phyloP scores from a whole-genome alignment of 495 filamentous ascomycete species.

The Elasticomyces elasticus region DNA sequence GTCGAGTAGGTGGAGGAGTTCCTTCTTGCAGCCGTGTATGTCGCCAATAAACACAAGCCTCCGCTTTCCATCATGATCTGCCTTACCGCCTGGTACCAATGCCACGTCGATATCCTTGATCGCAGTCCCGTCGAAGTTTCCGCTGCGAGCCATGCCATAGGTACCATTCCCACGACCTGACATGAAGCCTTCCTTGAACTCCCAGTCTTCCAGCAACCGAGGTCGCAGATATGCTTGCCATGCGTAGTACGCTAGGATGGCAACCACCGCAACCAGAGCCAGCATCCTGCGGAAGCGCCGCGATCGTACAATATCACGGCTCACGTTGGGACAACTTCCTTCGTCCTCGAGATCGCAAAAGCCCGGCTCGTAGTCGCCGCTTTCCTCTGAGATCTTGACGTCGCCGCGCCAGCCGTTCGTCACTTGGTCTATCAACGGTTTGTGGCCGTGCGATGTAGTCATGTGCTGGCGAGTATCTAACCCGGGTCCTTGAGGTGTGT shows the following conservation, averaged over 20 bases:
- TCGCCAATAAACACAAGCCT: constrained; percentile 74
- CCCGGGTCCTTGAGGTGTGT: not conserved
- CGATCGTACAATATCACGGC: not conserved
- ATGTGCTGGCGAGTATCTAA: not conserved
- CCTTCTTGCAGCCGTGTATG: constrained; percentile 71
- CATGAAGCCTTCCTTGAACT: constrained; percentile 6
- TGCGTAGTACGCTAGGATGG: not conserved
- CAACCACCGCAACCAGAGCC: not conserved
- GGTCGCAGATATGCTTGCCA: constrained; percentile 10
- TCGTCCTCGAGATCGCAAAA: constrained; percentile 12
- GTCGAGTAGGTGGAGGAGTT: constrained; percentile 54
- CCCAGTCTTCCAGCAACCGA: constrained; percentile 1
- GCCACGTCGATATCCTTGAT: constrained; percentile 4
- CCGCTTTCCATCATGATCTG: constrained; percentile 21
- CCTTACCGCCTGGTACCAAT: constrained; percentile 11
- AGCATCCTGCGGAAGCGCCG: constrained; percentile 11
- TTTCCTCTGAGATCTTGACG: not conserved
- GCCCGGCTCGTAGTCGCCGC: not conserved
- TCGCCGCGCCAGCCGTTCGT: constrained; percentile 7
- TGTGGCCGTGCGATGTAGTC: not conserved
- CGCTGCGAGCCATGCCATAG: constrained; percentile 3
- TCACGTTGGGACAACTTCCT: constrained; percentile 3
- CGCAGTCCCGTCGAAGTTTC: constrained; percentile 11
- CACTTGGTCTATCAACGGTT: constrained; percentile 8
- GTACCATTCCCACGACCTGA: constrained; percentile 1